Evolutionary conservation across 345 rosid genomes (phyloP), one percentile per base, ranked within the genome.

Genomic region (Moricandia arvensis): DNA sequence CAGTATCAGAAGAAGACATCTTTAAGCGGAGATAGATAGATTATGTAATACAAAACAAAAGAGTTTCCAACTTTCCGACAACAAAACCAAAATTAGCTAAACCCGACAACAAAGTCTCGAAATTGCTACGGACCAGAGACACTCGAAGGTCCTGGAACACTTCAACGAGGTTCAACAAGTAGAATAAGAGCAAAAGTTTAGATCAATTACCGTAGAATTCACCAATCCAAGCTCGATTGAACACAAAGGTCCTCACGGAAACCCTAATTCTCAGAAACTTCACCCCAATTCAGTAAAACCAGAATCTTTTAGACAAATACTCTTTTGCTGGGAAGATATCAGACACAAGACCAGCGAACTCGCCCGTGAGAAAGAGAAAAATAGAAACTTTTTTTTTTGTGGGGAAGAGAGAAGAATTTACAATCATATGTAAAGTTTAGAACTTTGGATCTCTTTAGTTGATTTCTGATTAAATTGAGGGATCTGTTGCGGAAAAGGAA

Each of bases 401-500:
- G 37, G 5, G 35, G 24, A 41, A 59, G 18, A 37, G 64, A 67
- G 27, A 58, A 57, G 57, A 59, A 69, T 64, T 58, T 59, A 73
- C 62, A 29, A 64, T 7, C 11, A 35, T 45, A 49, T 29, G 73
- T 11, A 29, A 72, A 66, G 31, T 66, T 78, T 60, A 47, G 73
- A 78, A 78, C 51, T 29, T 54, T 24, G 66, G 78, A 68, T 68
- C 61, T 62, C 54, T 73, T 62, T 63, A 66, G 60, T 29, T 71
- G 63, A 68, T 31, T 54, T 60, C 41, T 68, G 75, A 63, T 57
- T 38, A 68, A 77, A 62, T 43, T 57, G 75, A 73, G 55, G 78
- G 82, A 74, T 68, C 69, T 79, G 78, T 47, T 79, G 66, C 18
- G 47, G 78, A 69, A 68, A 73, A 62, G 67, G 27, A 73, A 60